These are phyloP conservation scores for Paracamarosporium sp. DNA, from an alignment of 2,329 filamentous ascomycete species.

Conservation along the genomic window DNA sequence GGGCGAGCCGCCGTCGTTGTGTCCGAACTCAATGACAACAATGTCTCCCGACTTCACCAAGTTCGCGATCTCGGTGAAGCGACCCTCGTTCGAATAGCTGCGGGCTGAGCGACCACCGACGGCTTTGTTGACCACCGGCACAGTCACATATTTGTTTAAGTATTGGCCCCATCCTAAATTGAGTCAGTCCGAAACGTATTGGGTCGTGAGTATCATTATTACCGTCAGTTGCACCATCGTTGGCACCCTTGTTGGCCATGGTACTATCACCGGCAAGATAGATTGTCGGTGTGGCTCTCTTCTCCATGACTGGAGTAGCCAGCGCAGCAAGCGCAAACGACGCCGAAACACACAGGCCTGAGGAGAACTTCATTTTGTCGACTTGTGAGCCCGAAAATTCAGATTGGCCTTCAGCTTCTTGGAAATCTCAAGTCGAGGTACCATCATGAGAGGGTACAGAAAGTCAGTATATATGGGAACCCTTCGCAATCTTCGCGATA, in stretches of 20 bases:
- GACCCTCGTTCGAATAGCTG: conserved; percentile 70
- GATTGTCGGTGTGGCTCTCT: conserved; percentile 48
- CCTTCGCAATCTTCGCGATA: neutral
- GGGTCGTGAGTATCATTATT: conserved; percentile 35
- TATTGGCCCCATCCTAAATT: conserved; percentile 67
- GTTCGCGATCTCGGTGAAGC: conserved; percentile 65
- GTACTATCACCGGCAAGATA: conserved; percentile 69
- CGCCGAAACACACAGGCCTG: neutral
- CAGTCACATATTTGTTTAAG: conserved; percentile 59
- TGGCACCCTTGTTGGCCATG: conserved; percentile 54
- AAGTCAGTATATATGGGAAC: neutral
- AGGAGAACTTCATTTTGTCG: neutral
- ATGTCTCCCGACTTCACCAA: conserved; percentile 65
- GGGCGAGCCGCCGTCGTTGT: conserved; percentile 72
- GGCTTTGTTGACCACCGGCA: conserved; percentile 67
- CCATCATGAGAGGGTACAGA: neutral
- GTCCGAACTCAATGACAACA: conserved; percentile 75
- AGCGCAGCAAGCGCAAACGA: conserved; percentile 2
- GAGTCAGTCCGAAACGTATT: neutral
- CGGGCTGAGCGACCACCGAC: conserved; percentile 72
- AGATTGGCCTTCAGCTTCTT: neutral
- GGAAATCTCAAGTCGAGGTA: neutral
- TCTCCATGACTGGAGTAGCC: neutral
- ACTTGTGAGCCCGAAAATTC: neutral
- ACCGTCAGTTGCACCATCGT: conserved; percentile 49